Evolutionary conservation across 805 yeast species (phyloP).

Genomic region (Monosporozyma solicola): DNA sequence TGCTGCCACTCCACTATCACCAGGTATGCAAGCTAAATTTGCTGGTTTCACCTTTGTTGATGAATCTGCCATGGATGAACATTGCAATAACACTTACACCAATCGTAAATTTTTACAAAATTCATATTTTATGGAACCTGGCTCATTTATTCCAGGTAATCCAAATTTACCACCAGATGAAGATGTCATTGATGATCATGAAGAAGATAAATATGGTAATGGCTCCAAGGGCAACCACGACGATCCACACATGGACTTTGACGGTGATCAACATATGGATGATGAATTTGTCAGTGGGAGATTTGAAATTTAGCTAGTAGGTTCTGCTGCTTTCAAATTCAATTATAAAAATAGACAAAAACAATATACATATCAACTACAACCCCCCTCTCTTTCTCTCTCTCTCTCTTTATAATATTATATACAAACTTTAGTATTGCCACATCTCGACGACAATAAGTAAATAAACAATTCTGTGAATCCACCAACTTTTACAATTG

Average conservation of each 20-base stretch:
- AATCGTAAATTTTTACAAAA: conserved; percentile 29
- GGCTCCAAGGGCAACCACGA: neutral
- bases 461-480: too few species aligned
- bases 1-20: conserved; percentile 65
- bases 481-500: too few species aligned
- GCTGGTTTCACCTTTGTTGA: conserved; percentile 96
- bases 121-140: conserved; percentile 42
- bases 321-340: neutral
- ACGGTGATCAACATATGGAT: conserved; percentile 53
- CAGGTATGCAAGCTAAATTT: conserved; percentile 92
- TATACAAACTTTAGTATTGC: neutral
- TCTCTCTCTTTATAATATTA: neutral
- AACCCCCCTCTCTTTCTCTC: neutral
- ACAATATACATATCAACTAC: neutral
- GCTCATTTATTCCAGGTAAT: conserved; percentile 71
- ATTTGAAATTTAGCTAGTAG: conserved; percentile 50
- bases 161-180: conserved; percentile 77
- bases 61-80: conserved; percentile 86
- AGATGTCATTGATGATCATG: conserved; percentile 53
- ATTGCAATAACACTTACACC: conserved; percentile 38
- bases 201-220: neutral
- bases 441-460: neutral
- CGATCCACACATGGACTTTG: conserved; percentile 25
- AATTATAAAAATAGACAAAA: neutral
- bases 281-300: conserved; percentile 86